Evolutionary conservation across 2,329 filamentous ascomycete genomes (phyloP), one percentile per base, ranked within the genome.

Genomic region (Tolypocladium pustulatum): DNA sequence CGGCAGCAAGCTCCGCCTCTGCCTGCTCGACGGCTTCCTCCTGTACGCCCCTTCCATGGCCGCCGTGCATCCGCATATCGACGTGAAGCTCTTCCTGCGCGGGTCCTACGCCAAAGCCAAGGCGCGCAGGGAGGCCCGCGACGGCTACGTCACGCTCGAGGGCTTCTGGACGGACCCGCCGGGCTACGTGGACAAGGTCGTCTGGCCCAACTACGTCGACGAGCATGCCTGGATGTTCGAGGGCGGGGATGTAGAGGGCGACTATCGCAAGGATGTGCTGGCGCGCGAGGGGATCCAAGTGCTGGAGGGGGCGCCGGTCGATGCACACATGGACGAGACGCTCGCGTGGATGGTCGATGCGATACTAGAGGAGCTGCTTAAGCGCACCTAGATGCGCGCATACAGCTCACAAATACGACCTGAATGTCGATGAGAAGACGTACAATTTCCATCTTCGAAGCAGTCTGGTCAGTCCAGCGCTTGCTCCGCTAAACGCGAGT

Each of bases 131-230:
- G 84, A 88, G 68, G 84, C 84, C 0, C 77, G 90, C 57, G 84
- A 81, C 64, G 89, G 89, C 13, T 94, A 94, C 70, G 88, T 91
- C 36, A 93, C 90, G 3, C 73, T 88, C 6, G 85, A 97, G 67
- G 93, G 92, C 34, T 99, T 97, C 75, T 99, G 94, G 94, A 81
- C 86, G 59, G 94, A 99, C 72, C 94, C 94, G 0, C 91, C 91
- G 0, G 92, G 90, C 0, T 99, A 97, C 71, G 91, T 97, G 41
- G 92, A 97, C 70, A 83, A 89, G 69, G 82, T 99, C 58, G 94
- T 99, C 5, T 99, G 94, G 94, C 93, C 93, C 4, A 93, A 96
- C 66, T 97, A 97, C 72, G 89, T 89, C 4, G 78, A 82, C 57
- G 84, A 91, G 66, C 92, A 97, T 74, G 77, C 78, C 27, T 96